These are phyloP conservation scores for Acacia pycnantha DNA, from an alignment of 331 rosid species.

Conservation along the genomic window DNA sequence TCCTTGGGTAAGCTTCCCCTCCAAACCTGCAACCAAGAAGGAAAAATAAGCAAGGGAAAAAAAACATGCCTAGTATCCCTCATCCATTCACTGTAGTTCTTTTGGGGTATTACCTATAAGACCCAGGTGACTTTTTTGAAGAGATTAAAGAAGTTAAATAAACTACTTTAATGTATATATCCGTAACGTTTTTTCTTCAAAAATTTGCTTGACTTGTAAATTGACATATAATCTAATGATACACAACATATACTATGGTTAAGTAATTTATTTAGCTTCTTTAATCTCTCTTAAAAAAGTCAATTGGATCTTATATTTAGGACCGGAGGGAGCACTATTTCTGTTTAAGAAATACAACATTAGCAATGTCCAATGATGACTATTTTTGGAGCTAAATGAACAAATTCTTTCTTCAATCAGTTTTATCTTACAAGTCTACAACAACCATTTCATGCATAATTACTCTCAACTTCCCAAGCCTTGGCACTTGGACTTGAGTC, in stretches of 20 bases:
- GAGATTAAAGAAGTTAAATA: no score
- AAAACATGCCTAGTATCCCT: conserved; percentile 58
- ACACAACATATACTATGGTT: no score
- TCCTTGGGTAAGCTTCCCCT: conserved; percentile 85
- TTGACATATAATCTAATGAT: no score
- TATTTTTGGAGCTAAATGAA: conserved; percentile 47
- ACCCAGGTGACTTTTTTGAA: no score
- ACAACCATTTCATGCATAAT: background rate
- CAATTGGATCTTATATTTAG: no score
- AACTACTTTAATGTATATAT: no score
- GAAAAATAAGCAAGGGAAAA: conserved; percentile 42
- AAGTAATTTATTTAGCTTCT: no score
- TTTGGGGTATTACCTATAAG: conserved; percentile 29
- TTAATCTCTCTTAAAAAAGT: no score
- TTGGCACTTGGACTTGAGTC: no score
- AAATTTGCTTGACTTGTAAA: no score
- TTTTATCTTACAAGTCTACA: conserved; percentile 22
- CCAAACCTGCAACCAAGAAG: conserved; percentile 80
- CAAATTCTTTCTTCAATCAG: conserved; percentile 29
- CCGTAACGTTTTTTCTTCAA: no score
- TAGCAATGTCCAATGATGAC: conserved; percentile 42
- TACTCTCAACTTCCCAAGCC: no score
- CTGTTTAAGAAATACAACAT: conserved; percentile 41
- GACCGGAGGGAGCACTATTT: conserved; percentile 12
- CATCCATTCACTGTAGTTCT: conserved; percentile 59